These are phyloP conservation scores for Tilletia caries DNA, from an alignment of 1,284 basidiomycete species.

Conservation along the genomic window DNA sequence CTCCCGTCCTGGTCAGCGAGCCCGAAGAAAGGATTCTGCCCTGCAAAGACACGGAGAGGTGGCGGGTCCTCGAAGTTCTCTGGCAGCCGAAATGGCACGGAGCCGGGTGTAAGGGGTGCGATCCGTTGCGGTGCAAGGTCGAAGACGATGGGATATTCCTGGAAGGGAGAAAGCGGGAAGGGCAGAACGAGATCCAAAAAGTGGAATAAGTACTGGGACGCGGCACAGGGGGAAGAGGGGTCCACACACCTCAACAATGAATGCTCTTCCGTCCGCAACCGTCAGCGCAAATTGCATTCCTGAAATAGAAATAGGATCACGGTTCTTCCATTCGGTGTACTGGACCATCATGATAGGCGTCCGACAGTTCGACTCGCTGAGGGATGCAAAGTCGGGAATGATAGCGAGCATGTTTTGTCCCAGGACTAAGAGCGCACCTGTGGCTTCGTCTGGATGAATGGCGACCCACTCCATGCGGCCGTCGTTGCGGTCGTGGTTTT, in stretches of 20 bases:
- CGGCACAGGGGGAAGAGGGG: background rate
- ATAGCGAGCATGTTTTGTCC: background rate
- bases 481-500: too few relatives aligned
- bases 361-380: background rate
- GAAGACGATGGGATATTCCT: background rate
- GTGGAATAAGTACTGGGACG: too few relatives aligned
- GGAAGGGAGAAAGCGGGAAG: background rate
- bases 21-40: background rate
- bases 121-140: background rate
- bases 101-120: background rate
- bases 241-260: background rate
- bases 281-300: too few relatives aligned
- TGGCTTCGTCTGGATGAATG: too few relatives aligned
- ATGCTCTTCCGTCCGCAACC: too few relatives aligned
- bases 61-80: background rate
- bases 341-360: background rate
- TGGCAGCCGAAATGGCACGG: background rate
- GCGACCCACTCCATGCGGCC: background rate
- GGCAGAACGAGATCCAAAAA: too few relatives aligned
- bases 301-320: background rate
- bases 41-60: background rate
- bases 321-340: background rate
- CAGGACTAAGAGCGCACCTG: background rate
- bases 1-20: background rate
- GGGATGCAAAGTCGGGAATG: background rate